Base-by-base conservation (phyloP, 2,329 filamentous ascomycete genomes). In the Septoria linicola region DNA sequence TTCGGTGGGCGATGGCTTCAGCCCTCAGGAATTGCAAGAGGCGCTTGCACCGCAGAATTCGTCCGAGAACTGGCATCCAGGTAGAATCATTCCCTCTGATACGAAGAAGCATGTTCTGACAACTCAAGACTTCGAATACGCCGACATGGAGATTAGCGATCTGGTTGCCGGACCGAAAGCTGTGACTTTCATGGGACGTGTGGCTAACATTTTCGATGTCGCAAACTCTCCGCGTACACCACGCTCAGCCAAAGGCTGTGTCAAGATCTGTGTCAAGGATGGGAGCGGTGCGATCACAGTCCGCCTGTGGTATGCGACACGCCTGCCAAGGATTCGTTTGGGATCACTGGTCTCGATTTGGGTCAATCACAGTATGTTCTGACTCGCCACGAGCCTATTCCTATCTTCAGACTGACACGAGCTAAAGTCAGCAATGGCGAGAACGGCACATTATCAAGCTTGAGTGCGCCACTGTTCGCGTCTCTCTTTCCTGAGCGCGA, bases 401-500 rank as follows among this genome's bases (percentile, higher is more conserved):
- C 14, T 50, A 10, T 31, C 3, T 7, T 21, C 19, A 16, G 49
- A 16, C 37, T 57, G 45, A 58, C 32, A 8, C 3, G 8, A 25
- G 6, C 16, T 40, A 10, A 41, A 66, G 71, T 83, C 37, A 74
- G 75, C n/a, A 71, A 75, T 32, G 68, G 72, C 13, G 72, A 74
- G n/a, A 67, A 70, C 21, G 68, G 67, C 2, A 65, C 61, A 4
- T 64, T 76, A 8, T 68, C 72, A 1, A 70, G 68, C 11, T 68
- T 70, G 0, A 71, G 66, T 34, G 79, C 79, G 45, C 72, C 74
- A 1, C 66, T 79, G 16, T 76, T 76, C 45, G 77, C 77, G 0
- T 78, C 76, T n/a, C 73, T 85, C 23, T 82, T 82, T 46, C 81
- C 80, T 0, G 78, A 80, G 34, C 73, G 79, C 6, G 75, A 80